phyloP scores from a whole-genome alignment of 2,329 filamentous ascomycete genomes.

The Penicillium polonicum region DNA sequence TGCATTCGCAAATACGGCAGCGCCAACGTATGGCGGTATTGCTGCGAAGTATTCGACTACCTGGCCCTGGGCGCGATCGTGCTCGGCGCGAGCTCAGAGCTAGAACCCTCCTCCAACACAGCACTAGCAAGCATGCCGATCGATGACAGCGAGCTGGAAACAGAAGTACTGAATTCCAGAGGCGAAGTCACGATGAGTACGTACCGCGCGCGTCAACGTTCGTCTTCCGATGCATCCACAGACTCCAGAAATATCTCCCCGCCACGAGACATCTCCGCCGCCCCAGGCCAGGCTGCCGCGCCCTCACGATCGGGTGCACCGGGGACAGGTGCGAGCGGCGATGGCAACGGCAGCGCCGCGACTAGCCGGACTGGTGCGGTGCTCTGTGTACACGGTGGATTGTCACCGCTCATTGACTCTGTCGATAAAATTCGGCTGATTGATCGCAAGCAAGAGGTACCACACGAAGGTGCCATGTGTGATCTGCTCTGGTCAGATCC shows the following conservation, averaged over 20 bases:
- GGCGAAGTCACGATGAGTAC: conserved; percentile 69
- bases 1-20: conserved; percentile 76
- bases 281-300: conserved; percentile 39
- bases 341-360: conserved; percentile 54
- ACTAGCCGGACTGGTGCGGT: conserved; percentile 71
- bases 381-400: conserved; percentile 90
- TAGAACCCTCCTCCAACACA: conserved; percentile 58
- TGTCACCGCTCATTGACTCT: conserved; percentile 86
- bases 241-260: conserved; percentile 41
- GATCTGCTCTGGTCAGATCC: conserved; percentile 97
- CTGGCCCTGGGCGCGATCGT: conserved; percentile 73
- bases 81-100: conserved; percentile 71
- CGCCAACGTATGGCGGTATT: conserved; percentile 75
- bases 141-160: conserved; percentile 75
- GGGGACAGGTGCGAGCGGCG: conserved; percentile 74
- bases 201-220: conserved; percentile 35
- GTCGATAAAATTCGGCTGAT: conserved; percentile 94
- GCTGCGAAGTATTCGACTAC: conserved; percentile 76
- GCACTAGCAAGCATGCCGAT: conserved; percentile 53
- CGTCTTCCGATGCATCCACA: conserved; percentile 35
- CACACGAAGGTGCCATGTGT: conserved; percentile 98
- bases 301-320: conserved; percentile 66
- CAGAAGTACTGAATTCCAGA: conserved; percentile 85
- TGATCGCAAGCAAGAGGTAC: conserved; percentile 96
- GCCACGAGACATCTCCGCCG: conserved; percentile 44